These are phyloP conservation scores for Blakeslea trispora DNA, from an alignment of 371 early-diverging fungal genomes.

Conservation along the genomic window DNA sequence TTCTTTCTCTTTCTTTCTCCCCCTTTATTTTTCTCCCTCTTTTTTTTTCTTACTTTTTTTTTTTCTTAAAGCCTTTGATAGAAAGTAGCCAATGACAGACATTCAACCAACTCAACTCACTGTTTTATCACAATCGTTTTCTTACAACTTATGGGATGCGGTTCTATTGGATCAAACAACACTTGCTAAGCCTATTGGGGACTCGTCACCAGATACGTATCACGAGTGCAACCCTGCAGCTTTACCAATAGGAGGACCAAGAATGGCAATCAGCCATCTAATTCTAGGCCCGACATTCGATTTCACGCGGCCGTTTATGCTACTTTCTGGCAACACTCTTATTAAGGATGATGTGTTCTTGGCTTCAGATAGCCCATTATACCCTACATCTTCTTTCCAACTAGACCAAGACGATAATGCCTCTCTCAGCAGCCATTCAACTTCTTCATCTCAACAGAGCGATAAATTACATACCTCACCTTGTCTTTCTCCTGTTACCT, in stretches of 20 bases:
- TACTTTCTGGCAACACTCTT: constrained; percentile 7
- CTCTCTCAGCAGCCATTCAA: constrained; percentile 29
- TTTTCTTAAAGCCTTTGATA: too few relatives aligned
- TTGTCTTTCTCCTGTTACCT: constrained; percentile 28
- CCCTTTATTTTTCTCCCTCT: background rate
- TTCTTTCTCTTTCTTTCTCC: background rate
- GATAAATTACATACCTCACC: constrained; percentile 10
- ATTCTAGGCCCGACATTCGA: constrained; percentile 27
- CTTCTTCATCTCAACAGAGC: constrained; percentile 20
- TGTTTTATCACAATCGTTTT: constrained; percentile 21
- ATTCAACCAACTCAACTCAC: constrained; percentile 1
- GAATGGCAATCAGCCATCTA: constrained; percentile 27
- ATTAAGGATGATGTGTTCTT: constrained; percentile 32
- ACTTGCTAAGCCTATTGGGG: constrained; percentile 27
- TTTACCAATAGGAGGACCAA: constrained; percentile 28
- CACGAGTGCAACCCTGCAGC: constrained; percentile 28
- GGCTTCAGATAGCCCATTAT: constrained; percentile 17
- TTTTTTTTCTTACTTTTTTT: too few relatives aligned
- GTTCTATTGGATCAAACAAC: constrained; percentile 4
- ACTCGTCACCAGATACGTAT: constrained; percentile 25
- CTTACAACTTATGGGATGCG: constrained; percentile 13
- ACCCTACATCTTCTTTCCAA: background rate
- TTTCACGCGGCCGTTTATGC: constrained; percentile 17
- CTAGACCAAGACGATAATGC: constrained; percentile 27
- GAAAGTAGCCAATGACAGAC: too few relatives aligned